These are phyloP conservation scores for Erigeron canadensis DNA, from an alignment of 129 eudicot genomes.

Conservation along the genomic window DNA sequence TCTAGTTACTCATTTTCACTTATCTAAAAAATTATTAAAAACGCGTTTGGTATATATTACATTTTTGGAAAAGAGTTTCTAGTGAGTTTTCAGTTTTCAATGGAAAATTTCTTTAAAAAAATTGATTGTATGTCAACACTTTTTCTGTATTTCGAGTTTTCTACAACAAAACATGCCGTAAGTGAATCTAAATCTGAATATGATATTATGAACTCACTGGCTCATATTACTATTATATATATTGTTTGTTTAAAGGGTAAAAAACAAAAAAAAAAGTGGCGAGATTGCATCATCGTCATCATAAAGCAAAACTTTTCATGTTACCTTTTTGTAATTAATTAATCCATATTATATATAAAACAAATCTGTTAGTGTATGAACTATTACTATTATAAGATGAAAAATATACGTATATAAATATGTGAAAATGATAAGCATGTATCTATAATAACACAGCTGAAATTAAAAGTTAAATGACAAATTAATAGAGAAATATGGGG, in stretches of 20 bases:
- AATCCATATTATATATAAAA: background rate
- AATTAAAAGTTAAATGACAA: background rate
- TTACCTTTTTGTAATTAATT: conserved; percentile 2
- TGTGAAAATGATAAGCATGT: background rate
- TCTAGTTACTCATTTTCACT: too few relatives aligned
- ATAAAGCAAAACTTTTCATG: conserved; percentile 24
- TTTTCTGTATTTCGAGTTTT: too few relatives aligned
- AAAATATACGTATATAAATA: background rate
- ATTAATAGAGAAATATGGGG: too few relatives aligned
- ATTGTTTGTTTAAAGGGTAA: background rate
- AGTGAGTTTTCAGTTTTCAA: too few relatives aligned
- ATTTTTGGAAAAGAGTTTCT: too few relatives aligned
- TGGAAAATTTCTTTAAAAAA: too few relatives aligned
- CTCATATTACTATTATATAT: background rate
- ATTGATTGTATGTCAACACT: too few relatives aligned
- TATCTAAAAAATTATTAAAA: too few relatives aligned
- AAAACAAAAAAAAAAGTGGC: background rate
- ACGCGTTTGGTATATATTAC: too few relatives aligned
- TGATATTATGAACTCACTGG: background rate
- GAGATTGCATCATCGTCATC: conserved; percentile 23
- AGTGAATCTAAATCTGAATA: too few relatives aligned
- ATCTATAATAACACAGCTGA: conserved; percentile 3
- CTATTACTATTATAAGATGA: background rate
- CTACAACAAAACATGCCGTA: too few relatives aligned
- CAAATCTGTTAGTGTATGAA: conserved; percentile 15